Evolutionary conservation across 1,284 basidiomycete species (phyloP), one percentile per base, ranked within the genome.

Genomic region (Irpex sp.): DNA sequence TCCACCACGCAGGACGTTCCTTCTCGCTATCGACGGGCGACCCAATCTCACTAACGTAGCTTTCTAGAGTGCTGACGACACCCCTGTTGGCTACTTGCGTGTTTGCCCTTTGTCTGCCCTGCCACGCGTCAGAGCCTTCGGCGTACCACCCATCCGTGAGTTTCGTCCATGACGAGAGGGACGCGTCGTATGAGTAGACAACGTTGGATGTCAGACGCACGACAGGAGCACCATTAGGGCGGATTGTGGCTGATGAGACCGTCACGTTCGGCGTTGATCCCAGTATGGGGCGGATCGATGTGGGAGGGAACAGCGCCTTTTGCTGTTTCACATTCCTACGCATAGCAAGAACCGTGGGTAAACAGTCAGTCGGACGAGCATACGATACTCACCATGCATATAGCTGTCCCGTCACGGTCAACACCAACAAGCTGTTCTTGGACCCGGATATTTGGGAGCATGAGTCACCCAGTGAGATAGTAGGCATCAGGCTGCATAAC

Each of bases 121-220:
- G 87, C 91, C 92, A 93, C n/a, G 82, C 82, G 66, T 92, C 88
- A 0, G 91, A 92, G 40, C 91, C 90, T 68, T 88, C 84, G 0
- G 87, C 79, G 88, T 90, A 94, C 91, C 92, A 94, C 0, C 83
- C 77, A 49, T 93, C 89, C 54, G 86, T 87, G 49, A 97, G 77
- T 68, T 88, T 88, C 47, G 86, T 81, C 88, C 92, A 97, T 2
- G 84, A 75, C 17, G 76, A 75, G 1, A 96, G 79, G 2, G 79
- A 75, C 1, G 82, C 62, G 68, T 97, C 93, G 73, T 92, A 97
- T 0, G 92, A 87, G 72, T 91, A 89, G 0, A 89, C 85, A 11
- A 85, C 75, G 6, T 93, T 92, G 26, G 85, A 87, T 0, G 92
- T 91, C 52, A 91, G 85, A 55, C 88, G 82, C 60, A 97, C 75